Base-by-base conservation (phyloP, 768 basidiomycete species). In the Boletus patriciae region DNA sequence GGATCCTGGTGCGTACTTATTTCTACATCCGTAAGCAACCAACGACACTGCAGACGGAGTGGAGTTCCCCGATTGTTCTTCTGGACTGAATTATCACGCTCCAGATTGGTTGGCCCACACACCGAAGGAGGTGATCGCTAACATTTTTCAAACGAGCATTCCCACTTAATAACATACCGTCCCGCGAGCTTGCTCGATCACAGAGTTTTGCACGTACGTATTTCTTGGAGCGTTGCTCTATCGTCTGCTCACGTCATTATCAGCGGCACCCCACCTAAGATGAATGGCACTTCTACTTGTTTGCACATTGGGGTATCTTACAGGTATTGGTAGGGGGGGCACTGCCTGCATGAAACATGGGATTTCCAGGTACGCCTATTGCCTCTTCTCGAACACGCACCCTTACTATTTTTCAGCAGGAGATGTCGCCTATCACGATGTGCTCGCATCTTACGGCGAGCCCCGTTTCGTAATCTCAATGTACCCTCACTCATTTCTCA, bases 241-340 rank as follows among this genome's bases (percentile, higher is more conserved):
- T 15, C 10, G 3, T 45, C 12, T 29, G 11, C 46, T 61, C n/a
- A 55, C 5, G 4, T 29, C 23, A 29, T 57, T 21, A 8, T 50
- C 44, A 86, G 85, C 88, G 87, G 87, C 87, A 88, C 60, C 86
- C 87, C 8, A 83, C 81, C 12, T 75, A 83, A 62, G 83, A 85
- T 56, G 85, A 86, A 70, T 87, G 85, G 85, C 76, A 72, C 47
- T 83, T 77, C 67, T 83, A 78, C 78, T 52, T 85, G 83, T 83
- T 33, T 29, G 12, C 13, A n/a, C 9, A 8, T 9, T 40, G 6
- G 40, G 10, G 15, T 38, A 5, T 46, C 42, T 44, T 52, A 55
- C 46, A 36, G 57, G 51, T 29, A 25, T 27, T 18, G 18, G 11
- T 57, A 87, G 83, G 38, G n/a, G n/a, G n/a, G n/a, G n/a, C n/a